phyloP scores from a whole-genome alignment of 2,329 filamentous ascomycete species.

The Colletotrichum kahawae region DNA sequence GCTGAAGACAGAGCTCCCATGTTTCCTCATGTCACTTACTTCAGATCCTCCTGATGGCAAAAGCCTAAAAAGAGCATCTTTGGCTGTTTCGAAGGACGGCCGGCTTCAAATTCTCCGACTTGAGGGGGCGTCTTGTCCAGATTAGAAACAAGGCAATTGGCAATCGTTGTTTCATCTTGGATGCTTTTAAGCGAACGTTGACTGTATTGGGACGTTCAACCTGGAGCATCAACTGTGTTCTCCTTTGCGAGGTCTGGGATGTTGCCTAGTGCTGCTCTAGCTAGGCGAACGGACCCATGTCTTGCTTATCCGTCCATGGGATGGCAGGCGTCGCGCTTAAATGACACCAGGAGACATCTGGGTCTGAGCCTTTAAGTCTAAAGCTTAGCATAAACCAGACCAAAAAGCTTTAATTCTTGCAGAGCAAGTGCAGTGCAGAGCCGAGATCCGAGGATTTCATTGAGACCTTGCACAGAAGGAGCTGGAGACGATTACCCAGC shows the following conservation, averaged over 20 bases:
- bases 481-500: background rate
- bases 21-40: background rate
- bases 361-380: background rate
- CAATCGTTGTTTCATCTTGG: background rate
- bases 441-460: background rate
- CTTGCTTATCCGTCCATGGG: background rate
- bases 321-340: background rate
- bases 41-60: background rate
- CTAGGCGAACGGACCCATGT: background rate
- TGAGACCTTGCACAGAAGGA: background rate
- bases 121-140: background rate
- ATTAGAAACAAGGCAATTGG: background rate
- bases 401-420: background rate
- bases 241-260: background rate
- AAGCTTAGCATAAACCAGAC: background rate
- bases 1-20: background rate
- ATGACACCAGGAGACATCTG: background rate
- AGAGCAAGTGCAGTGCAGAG: background rate
- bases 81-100: background rate
- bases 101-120: background rate
- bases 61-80: background rate
- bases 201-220: background rate
- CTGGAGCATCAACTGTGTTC: background rate
- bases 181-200: background rate
- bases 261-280: background rate